These are phyloP conservation scores for Protomyces macrosporus DNA, from an alignment of 1,139 yeast genomes.

Conservation along the genomic window DNA sequence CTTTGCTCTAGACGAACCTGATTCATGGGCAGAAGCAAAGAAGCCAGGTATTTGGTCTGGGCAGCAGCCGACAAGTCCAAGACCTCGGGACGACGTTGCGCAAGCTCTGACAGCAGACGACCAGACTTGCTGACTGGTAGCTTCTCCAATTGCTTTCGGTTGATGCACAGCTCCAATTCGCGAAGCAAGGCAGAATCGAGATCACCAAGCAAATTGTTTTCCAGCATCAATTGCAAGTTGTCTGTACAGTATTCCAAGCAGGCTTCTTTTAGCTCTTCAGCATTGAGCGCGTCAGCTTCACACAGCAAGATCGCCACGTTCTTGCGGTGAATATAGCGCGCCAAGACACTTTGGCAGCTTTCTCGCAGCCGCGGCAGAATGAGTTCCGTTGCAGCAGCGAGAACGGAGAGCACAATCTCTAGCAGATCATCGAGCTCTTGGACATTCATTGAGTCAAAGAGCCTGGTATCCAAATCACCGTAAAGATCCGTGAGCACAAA, in stretches of 20 bases:
- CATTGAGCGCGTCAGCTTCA: constrained; percentile 51
- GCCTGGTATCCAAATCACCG: constrained; percentile 47
- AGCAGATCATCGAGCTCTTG: constrained; percentile 48
- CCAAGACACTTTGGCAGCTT: constrained; percentile 57
- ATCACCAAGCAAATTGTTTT: constrained; percentile 43
- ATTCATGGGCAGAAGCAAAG: neutral
- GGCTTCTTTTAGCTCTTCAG: constrained; percentile 52
- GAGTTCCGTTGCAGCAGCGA: constrained; percentile 61
- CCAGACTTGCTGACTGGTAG: constrained; percentile 32
- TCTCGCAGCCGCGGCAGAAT: constrained; percentile 56
- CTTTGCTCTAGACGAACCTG: neutral
- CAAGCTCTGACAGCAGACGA: constrained; percentile 22
- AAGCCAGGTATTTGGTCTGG: constrained; percentile 14
- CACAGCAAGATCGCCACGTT: constrained; percentile 45
- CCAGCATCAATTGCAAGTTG: constrained; percentile 59
- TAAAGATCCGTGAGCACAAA: constrained; percentile 54
- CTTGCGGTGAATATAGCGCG: constrained; percentile 44
- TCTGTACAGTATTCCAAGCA: constrained; percentile 66
- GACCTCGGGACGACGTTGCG: constrained; percentile 28
- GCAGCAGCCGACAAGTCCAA: constrained; percentile 19
- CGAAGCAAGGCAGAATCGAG: constrained; percentile 38
- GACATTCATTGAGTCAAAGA: constrained; percentile 45
- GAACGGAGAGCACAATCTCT: constrained; percentile 52
- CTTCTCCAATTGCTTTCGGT: constrained; percentile 31
- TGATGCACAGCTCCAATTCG: constrained; percentile 37